Conservation (phyloP, 768 basidiomycete species). For the Pleurotus tuber-regium region DNA sequence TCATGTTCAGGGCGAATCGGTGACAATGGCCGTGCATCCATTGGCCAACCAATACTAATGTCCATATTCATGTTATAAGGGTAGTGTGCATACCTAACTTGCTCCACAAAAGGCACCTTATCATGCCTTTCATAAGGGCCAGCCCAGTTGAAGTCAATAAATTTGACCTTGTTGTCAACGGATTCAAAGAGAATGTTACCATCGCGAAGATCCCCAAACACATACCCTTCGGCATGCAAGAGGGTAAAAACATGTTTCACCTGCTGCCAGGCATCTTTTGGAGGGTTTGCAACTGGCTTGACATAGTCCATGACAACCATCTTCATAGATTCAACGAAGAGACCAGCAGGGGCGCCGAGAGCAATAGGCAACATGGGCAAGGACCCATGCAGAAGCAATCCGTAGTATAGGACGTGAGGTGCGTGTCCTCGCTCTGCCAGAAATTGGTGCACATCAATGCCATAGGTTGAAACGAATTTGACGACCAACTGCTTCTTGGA, state of each 20-base stretch:
- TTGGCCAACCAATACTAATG: no score
- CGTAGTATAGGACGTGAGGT: constrained; percentile 29
- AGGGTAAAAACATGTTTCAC: constrained; percentile 16
- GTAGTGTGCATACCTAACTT: no score
- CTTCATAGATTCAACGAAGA: constrained; percentile 17
- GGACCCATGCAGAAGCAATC: constrained; percentile 12
- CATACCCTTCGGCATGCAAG: constrained; percentile 29
- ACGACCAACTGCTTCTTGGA: constrained; percentile 23
- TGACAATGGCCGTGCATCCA: no score
- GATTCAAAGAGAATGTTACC: constrained; percentile 33
- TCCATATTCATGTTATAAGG: no score
- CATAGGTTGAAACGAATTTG: constrained; percentile 36
- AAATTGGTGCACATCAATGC: constrained; percentile 25
- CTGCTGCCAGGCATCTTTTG: constrained; percentile 17
- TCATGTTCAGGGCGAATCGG: no score
- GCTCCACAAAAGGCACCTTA: no score
- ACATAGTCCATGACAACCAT: constrained; percentile 43
- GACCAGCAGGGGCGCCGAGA: constrained; percentile 8
- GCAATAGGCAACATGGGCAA: neutral
- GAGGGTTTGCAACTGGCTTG: constrained; percentile 11
- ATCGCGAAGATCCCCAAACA: constrained; percentile 34
- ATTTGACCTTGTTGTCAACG: constrained; percentile 17
- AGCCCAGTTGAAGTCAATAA: constrained; percentile 40
- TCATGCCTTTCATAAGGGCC: no score
- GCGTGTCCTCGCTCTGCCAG: constrained; percentile 26